Base-by-base conservation (phyloP, 1,139 yeast genomes). In the Kodamaea derodonti region DNA sequence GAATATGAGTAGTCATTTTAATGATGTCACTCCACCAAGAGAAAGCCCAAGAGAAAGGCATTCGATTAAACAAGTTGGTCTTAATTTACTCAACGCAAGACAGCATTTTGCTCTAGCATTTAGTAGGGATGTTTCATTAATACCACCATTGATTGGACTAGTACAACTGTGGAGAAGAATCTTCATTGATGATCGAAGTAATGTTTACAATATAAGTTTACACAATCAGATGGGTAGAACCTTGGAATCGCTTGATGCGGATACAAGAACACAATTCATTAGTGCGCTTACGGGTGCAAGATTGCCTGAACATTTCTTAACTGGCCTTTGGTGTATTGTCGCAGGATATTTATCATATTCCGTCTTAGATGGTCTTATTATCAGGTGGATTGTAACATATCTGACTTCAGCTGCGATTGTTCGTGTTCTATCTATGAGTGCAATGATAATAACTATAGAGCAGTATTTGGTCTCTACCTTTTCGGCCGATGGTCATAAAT, bases 341-440 rank as follows among this genome's bases (percentile, higher is more conserved):
- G 78, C 95, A 2, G 88, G 88, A 3, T 87, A 87, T 52, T 65
- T 92, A 38, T 80, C 95, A 10, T 88, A 81, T 56, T 78, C 90
- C 2, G 88, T 87, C 4, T 65, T 90, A 27, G 97, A 90, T 53
- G 95, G 96, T 0, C 65, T 92, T 26, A 86, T 90, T 82, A 84
- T 87, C 15, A 69, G 98, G 30, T 92, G 97, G 95, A 85, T 90
- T 26, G 94, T 90, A 27, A 86, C 85, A 14, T 90, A 90, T 55
- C 84, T 87, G 43, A 81, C 90, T 0, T 71, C 84, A 2, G 97
- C 96, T 0, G 95, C 95, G 0, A 84, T 88, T 24, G 74, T 90
- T 15, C 68, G 97, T 34, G 86, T 88, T 69, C 65, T 88, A 33
- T 80, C 95, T 7, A 80, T 87, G 78, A 82, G 92, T 3, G 66